Conservation (phyloP, 306 rosid genomes). For the Dalbergia oliveri region DNA sequence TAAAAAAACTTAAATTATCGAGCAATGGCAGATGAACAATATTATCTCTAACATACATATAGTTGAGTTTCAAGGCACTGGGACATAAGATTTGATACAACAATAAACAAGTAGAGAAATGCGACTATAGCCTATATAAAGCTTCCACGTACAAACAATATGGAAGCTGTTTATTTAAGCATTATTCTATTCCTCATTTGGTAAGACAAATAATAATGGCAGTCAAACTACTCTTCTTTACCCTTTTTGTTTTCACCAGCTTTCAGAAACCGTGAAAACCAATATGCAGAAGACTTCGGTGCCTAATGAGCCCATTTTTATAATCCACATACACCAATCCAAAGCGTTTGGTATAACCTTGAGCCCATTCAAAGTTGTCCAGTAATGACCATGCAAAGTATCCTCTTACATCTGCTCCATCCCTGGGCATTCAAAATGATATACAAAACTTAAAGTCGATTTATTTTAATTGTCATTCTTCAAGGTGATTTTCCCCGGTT, state of each 20-base stretch:
- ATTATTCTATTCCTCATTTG: constrained; percentile 15
- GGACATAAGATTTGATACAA: neutral
- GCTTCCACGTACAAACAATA: constrained; percentile 28
- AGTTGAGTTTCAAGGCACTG: too few relatives aligned
- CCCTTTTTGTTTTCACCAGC: constrained; percentile 58
- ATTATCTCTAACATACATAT: too few relatives aligned
- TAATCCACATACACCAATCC: constrained; percentile 88
- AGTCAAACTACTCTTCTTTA: constrained; percentile 58
- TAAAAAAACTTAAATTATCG: too few relatives aligned
- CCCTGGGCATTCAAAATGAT: constrained; percentile 60
- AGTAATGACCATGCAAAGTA: constrained; percentile 94
- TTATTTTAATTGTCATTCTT: constrained; percentile 31
- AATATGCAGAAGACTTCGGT: constrained; percentile 92
- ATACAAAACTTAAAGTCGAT: constrained; percentile 18
- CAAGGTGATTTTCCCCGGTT: neutral
- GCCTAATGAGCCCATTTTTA: constrained; percentile 79
- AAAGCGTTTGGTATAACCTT: constrained; percentile 93
- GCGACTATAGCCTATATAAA: neutral
- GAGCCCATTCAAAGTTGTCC: constrained; percentile 97
- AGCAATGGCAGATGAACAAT: too few relatives aligned
- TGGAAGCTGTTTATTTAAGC: neutral
- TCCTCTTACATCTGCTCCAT: constrained; percentile 89
- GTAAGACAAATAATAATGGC: neutral
- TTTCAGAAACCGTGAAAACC: constrained; percentile 86
- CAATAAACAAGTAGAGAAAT: neutral